A percentile compares a stretch with the other conserved stretches of the same genome.
phyloP scores from a whole-genome alignment of 805 yeast species.

The Teunomyces kruisii region DNA sequence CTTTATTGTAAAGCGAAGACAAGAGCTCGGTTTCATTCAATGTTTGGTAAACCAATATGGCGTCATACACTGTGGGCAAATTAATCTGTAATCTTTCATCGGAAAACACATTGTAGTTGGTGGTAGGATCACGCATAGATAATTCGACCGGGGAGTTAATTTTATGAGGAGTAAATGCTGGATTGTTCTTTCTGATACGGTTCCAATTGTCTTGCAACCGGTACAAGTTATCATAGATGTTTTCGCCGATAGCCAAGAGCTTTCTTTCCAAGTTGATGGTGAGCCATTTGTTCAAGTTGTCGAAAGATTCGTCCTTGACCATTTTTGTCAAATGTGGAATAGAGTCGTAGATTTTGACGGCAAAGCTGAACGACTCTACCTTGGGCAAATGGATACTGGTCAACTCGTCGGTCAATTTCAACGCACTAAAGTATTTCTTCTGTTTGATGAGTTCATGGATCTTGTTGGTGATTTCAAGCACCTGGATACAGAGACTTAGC shows the following conservation, averaged over 20 bases:
- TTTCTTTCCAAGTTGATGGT: constrained; percentile 60
- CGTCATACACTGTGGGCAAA: constrained; percentile 76
- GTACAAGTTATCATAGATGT: constrained; percentile 53
- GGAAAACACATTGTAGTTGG: constrained; percentile 49
- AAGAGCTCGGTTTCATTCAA: constrained; percentile 65
- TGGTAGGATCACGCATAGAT: constrained; percentile 62
- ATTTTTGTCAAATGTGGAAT: constrained; percentile 72
- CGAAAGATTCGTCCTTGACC: constrained; percentile 73
- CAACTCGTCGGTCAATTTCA: constrained; percentile 77
- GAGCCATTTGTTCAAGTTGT: constrained; percentile 64
- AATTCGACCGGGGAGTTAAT: constrained; percentile 86
- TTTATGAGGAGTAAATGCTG: constrained; percentile 51
- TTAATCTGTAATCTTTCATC: constrained; percentile 46
- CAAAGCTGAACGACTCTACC: constrained; percentile 71
- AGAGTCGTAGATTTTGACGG: constrained; percentile 69
- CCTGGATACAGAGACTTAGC: constrained; percentile 71
- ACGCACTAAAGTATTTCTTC: constrained; percentile 79
- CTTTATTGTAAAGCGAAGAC: constrained; percentile 63
- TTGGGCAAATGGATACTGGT: constrained; percentile 67
- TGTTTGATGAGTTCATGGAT: constrained; percentile 77
- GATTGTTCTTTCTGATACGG: constrained; percentile 41
- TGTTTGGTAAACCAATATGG: constrained; percentile 76
- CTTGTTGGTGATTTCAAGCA: constrained; percentile 81
- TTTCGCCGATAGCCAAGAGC: constrained; percentile 56
- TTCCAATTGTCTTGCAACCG: constrained; percentile 64